A percentile compares a stretch with the other conserved stretches of the same genome.
phyloP scores from a whole-genome alignment of 306 rosid genomes.

The Pachyrhizus erosus region DNA sequence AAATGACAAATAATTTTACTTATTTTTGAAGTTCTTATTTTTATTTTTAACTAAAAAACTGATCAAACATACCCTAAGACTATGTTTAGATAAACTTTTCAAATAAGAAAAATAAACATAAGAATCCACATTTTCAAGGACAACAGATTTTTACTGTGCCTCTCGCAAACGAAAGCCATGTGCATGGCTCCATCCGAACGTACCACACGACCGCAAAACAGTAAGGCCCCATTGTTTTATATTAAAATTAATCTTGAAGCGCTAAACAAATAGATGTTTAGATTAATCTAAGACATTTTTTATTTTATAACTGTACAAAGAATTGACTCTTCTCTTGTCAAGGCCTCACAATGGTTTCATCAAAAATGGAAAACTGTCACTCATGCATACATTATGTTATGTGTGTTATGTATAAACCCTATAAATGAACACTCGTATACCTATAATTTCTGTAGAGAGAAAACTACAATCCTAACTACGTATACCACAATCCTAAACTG shows the following conservation, averaged over 20 bases:
- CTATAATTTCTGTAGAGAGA: conserved; percentile 37
- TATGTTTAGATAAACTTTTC: not conserved
- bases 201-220: not conserved
- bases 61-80: no score
- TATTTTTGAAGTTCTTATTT: no score
- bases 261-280: not conserved
- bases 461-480: conserved; percentile 41
- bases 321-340: not conserved
- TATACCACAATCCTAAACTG: conserved; percentile 34
- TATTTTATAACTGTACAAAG: not conserved
- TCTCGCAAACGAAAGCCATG: not conserved
- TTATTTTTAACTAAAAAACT: no score
- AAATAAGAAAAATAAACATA: not conserved
- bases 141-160: not conserved
- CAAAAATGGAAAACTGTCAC: conserved; percentile 30
- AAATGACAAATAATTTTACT: no score
- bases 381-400: conserved; percentile 19
- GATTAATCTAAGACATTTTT: not conserved
- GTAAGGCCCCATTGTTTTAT: not conserved
- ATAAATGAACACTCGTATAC: conserved; percentile 20
- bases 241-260: not conserved
- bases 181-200: not conserved
- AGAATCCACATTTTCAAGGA: not conserved
- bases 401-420: conserved; percentile 1
- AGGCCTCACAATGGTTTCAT: not conserved